A percentile compares a stretch with the other conserved stretches of the same genome.
phyloP scores from a whole-genome alignment of 2,329 filamentous ascomycete species.

The Periconia macrospinosa region DNA sequence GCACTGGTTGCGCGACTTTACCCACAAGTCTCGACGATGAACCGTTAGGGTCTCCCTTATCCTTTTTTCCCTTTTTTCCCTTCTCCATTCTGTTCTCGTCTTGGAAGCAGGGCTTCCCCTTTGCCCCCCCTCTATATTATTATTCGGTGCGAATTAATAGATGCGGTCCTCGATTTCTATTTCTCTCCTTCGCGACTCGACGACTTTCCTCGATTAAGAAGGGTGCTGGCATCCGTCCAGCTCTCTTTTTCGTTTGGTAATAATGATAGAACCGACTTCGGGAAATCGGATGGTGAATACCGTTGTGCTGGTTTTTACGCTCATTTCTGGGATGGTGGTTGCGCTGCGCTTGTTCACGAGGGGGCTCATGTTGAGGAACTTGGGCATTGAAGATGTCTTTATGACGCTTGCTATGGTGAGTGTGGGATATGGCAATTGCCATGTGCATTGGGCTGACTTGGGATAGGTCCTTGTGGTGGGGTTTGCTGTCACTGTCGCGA shows the following conservation, averaged over 20 bases:
- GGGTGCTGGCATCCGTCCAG: background rate
- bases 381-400: conserved; percentile 32
- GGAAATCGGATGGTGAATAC: conserved; percentile 26
- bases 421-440: background rate
- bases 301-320: conserved; percentile 34
- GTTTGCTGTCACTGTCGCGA: conserved; percentile 27
- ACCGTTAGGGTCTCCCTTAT: background rate
- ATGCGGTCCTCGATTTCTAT: background rate
- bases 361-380: conserved; percentile 23
- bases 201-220: conserved; percentile 1
- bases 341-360: conserved; percentile 36
- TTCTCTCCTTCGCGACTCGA: background rate
- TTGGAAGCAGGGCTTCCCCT: background rate
- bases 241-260: conserved; percentile 20
- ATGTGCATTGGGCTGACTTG: background rate
- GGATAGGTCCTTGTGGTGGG: conserved; percentile 27
- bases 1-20: background rate
- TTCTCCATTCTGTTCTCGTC: background rate
- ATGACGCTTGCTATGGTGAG: conserved; percentile 38
- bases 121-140: background rate
- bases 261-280: background rate
- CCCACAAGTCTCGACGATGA: background rate
- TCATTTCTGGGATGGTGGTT: conserved; percentile 31
- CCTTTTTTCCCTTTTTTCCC: background rate
- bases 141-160: background rate